Percentiles rank a stretch among this genome's conserved stretches.
Conservation (phyloP, 768 basidiomycete genomes). For the Lyophyllum shimeji region DNA sequence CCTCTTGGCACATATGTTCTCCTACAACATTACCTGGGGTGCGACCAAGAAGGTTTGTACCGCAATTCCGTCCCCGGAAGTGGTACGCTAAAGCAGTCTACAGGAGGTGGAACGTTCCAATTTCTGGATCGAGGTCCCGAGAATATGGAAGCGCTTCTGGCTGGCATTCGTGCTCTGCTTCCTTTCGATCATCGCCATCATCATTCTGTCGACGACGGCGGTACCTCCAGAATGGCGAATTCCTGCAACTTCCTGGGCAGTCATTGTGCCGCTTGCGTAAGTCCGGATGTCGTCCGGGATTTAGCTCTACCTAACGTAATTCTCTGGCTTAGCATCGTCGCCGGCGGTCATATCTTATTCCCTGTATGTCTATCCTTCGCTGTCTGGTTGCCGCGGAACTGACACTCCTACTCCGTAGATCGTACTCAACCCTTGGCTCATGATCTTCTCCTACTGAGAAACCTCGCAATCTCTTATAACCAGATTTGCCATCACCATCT, state of each 20-base stretch:
- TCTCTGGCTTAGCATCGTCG: slow-evolving; percentile 47
- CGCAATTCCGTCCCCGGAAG: not conserved
- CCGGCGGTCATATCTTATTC: slow-evolving; percentile 67
- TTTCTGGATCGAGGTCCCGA: slow-evolving; percentile 89
- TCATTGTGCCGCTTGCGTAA: slow-evolving; percentile 72
- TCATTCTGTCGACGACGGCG: slow-evolving; percentile 51
- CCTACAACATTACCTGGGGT: slow-evolving; percentile 77
- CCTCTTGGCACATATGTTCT: slow-evolving; percentile 69
- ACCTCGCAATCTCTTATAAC: not conserved
- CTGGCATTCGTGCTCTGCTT: slow-evolving; percentile 57
- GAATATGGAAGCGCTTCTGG: slow-evolving; percentile 80
- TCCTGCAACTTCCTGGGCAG: slow-evolving; percentile 63
- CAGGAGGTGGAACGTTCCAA: slow-evolving; percentile 87
- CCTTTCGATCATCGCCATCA: slow-evolving; percentile 48
- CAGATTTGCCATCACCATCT: not conserved
- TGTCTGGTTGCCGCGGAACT: not conserved
- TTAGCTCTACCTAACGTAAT: slow-evolving; percentile 6
- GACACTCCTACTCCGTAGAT: slow-evolving; percentile 40
- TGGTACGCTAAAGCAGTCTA: not conserved
- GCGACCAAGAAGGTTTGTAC: slow-evolving; percentile 62
- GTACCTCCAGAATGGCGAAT: slow-evolving; percentile 70
- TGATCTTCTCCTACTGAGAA: slow-evolving; percentile 71
- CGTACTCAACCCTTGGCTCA: slow-evolving; percentile 85
- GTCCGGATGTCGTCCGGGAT: slow-evolving; percentile 24
- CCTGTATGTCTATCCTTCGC: slow-evolving; percentile 50